These are phyloP conservation scores for Saposhnikovia divaricata DNA, from an alignment of 129 eudicot species.

Conservation along the genomic window DNA sequence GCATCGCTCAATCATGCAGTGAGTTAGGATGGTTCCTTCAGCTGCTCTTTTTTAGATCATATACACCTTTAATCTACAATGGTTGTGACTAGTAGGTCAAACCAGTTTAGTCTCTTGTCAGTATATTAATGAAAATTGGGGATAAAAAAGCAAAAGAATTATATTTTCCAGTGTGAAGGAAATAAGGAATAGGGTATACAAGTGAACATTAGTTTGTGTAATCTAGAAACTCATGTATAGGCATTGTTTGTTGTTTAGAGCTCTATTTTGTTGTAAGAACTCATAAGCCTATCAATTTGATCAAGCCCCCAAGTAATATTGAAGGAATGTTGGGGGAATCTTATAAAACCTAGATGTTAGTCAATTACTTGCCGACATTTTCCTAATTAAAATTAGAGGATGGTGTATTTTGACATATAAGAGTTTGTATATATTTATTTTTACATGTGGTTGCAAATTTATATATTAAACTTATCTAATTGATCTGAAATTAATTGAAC, in stretches of 20 bases:
- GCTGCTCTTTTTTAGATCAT: constrained; percentile 5
- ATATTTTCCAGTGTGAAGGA: constrained; percentile 8
- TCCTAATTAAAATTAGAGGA: no score
- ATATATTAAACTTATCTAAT: no score
- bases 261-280: constrained; percentile 16
- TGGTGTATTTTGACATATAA: no score
- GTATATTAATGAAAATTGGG: neutral
- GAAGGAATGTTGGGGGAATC: neutral
- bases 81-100: constrained; percentile 3
- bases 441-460: no score
- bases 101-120: neutral
- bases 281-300: neutral
- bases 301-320: constrained; percentile 1
- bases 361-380: neutral
- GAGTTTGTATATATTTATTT: no score
- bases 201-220: constrained; percentile 33
- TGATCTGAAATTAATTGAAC: no score
- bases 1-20: constrained; percentile 66
- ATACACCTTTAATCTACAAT: constrained; percentile 4
- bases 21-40: constrained; percentile 15
- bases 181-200: constrained; percentile 19
- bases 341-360: neutral
- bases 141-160: neutral
- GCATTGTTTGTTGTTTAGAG: constrained; percentile 20
- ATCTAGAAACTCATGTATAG: constrained; percentile 31